These are phyloP conservation scores for Aspergillus incahuasiensis DNA, from an alignment of 495 filamentous ascomycete species.

Conservation along the genomic window DNA sequence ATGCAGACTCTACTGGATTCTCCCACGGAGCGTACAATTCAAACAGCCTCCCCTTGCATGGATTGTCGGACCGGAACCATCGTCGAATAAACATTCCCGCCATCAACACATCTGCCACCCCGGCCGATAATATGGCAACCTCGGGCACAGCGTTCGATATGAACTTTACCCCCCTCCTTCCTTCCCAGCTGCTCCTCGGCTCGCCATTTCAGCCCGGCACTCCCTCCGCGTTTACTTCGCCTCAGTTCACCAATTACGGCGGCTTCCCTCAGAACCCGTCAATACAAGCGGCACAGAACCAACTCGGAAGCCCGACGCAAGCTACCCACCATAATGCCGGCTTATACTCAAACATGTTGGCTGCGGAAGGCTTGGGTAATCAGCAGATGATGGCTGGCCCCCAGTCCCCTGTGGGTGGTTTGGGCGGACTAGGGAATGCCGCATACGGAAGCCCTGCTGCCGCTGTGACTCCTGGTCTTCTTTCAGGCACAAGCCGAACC, in stretches of 20 bases:
- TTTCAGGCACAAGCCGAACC: conserved; percentile 89
- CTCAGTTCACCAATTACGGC: conserved; percentile 82
- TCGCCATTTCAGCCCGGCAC: conserved; percentile 96
- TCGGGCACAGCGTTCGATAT: conserved; percentile 91
- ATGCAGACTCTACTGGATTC: conserved; percentile 76
- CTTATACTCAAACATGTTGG: conserved; percentile 71
- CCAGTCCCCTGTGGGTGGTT: conserved; percentile 79
- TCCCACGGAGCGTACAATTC: conserved; percentile 85
- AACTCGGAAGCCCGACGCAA: conserved; percentile 56
- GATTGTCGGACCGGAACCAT: conserved; percentile 77
- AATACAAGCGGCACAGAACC: conserved; percentile 51
- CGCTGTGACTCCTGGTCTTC: conserved; percentile 70
- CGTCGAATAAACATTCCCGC: conserved; percentile 82
- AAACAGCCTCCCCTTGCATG: conserved; percentile 60
- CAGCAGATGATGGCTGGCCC: conserved; percentile 70
- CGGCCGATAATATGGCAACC: conserved; percentile 69
- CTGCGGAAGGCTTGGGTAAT: conserved; percentile 66
- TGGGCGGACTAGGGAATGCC: conserved; percentile 55
- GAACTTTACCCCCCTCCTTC: conserved; percentile 95
- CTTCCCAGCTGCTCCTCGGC: conserved; percentile 88
- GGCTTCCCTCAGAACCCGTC: conserved; percentile 67
- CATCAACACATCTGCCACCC: conserved; percentile 73
- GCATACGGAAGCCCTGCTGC: conserved; percentile 59
- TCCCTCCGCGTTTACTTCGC: conserved; percentile 80
- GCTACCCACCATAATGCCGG: conserved; percentile 64